phyloP scores from a whole-genome alignment of 441 rosid species.

The Adansonia rubrostipa region DNA sequence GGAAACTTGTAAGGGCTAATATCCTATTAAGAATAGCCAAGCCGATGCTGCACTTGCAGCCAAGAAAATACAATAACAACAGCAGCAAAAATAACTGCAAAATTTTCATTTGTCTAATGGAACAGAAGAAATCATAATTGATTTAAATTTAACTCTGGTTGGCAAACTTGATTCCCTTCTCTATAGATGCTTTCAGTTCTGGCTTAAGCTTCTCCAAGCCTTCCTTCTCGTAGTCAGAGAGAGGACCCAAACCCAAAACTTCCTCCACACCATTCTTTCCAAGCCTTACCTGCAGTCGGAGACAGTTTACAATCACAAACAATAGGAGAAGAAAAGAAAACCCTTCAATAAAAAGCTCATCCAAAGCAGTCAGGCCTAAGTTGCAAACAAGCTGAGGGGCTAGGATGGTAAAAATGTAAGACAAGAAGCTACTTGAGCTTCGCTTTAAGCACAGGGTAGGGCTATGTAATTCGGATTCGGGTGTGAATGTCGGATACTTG shows the following conservation, averaged over 20 bases:
- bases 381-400: background rate
- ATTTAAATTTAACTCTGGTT: conserved; percentile 42
- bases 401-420: background rate
- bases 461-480: too few relatives aligned
- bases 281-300: conserved; percentile 70
- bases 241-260: conserved; percentile 75
- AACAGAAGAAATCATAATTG: background rate
- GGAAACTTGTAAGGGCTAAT: background rate
- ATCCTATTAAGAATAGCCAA: conserved; percentile 26
- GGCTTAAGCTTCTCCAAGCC: conserved; percentile 84
- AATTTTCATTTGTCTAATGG: conserved; percentile 17
- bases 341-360: background rate
- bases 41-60: conserved; percentile 33
- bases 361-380: background rate
- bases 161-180: conserved; percentile 87
- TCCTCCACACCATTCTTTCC: conserved; percentile 94
- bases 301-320: background rate
- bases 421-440: background rate
- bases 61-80: conserved; percentile 29
- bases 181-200: conserved; percentile 79
- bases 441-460: background rate
- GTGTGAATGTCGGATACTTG: too few relatives aligned
- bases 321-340: background rate
- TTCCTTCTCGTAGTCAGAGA: conserved; percentile 78
- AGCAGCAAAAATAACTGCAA: conserved; percentile 29